phyloP scores from a whole-genome alignment of 164 flowering plant species.

The Macadamia tetraphylla region DNA sequence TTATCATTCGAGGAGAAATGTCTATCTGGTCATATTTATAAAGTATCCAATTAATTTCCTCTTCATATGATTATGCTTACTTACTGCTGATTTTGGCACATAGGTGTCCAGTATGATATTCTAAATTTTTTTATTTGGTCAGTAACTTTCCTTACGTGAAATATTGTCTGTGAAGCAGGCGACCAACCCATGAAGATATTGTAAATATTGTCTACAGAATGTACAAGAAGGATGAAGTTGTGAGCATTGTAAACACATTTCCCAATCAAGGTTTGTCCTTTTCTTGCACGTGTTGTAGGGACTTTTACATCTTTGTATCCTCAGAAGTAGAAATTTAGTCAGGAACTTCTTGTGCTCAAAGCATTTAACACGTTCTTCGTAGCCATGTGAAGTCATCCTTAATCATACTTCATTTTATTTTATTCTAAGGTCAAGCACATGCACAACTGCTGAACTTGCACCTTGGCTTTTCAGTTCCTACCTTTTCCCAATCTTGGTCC shows the following conservation, averaged over 20 bases:
- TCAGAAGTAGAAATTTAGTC: background rate
- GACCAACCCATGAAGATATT: slow-evolving; percentile 79
- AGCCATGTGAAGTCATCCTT: background rate
- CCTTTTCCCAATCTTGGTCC: too few relatives aligned
- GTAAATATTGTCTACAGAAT: slow-evolving; percentile 75
- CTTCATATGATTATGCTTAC: too few relatives aligned
- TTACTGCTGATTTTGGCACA: background rate
- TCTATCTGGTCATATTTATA: too few relatives aligned
- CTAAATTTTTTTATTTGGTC: background rate
- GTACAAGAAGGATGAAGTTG: slow-evolving; percentile 79
- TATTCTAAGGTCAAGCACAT: too few relatives aligned
- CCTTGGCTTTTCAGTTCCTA: too few relatives aligned
- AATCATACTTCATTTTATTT: too few relatives aligned
- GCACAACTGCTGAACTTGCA: too few relatives aligned
- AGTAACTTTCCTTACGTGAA: slow-evolving; percentile 3
- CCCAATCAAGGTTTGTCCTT: slow-evolving; percentile 80
- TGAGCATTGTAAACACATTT: slow-evolving; percentile 56
- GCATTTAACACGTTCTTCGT: background rate
- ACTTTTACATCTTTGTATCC: background rate
- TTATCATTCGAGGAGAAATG: too few relatives aligned
- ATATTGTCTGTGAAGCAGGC: slow-evolving; percentile 49
- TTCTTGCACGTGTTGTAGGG: slow-evolving; percentile 1
- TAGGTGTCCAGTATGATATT: background rate
- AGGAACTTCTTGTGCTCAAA: background rate
- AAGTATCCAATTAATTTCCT: too few relatives aligned